Evolutionary conservation across 2,329 filamentous ascomycete genomes (phyloP), one percentile per base, ranked within the genome.

Genomic region (Rutstroemia sp.): DNA sequence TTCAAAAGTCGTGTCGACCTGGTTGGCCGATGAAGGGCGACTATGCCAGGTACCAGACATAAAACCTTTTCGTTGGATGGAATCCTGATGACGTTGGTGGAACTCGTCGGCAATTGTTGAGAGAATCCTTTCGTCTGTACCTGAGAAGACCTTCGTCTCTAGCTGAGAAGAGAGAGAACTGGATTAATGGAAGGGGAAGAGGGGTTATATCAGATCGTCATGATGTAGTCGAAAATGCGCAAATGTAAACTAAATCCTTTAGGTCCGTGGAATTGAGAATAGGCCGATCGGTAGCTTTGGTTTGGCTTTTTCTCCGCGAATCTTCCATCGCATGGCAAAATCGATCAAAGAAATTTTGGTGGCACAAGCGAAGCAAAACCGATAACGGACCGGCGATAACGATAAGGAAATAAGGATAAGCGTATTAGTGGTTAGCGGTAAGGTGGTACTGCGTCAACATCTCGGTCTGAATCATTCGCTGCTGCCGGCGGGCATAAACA

Each of bases 1-100:
- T 30, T 54, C 57, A 51, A 60, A 62, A 51, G 41, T 55, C 50
- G 65, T 64, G 62, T 65, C 57, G 47, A 62, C 48, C 39, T 61
- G 60, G 39, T 57, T 51, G 42, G 63, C 51, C 39, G 60, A 49
- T 51, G 54, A 53, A 34, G 60, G 42, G 39, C 59, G 44, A 51
- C 54, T 59, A 45, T 61, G 58, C 66, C 66, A 68, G 48, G 50
- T 54, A 38, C 41, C 45, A 25, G 65, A 57, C 65, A 68, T 68
- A 1, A 47, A 51, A 47, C n/a, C 25, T 56, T 52, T 52, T 30
- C 39, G 46, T 34, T 52, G n/a, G 5, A 23, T 46, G 34, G 42
- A 56, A 52, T 46, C 21, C 21, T 23, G 21, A 46, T 46, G 59
- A 58, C 34, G 51, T 46, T 34, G 41, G 47, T 46, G 21, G 44